Percentiles rank a stretch among this genome's conserved stretches.
These are phyloP conservation scores for Ganoderma sinense DNA, from an alignment of 1,284 basidiomycete genomes.

Conservation along the genomic window DNA sequence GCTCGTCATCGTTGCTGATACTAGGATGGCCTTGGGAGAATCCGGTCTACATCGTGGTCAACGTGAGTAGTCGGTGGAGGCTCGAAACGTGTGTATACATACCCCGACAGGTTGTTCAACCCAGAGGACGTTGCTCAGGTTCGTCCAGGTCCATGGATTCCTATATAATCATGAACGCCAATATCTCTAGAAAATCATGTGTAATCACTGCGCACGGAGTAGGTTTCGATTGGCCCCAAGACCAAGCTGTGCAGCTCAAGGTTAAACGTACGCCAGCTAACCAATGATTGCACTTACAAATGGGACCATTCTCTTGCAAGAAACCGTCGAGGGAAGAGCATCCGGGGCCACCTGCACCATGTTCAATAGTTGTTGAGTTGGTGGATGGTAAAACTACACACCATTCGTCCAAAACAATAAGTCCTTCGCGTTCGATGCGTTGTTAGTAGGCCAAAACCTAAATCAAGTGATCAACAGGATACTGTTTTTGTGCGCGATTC, in stretches of 20 bases:
- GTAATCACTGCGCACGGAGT: slow-evolving; percentile 43
- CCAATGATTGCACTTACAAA: slow-evolving; percentile 34
- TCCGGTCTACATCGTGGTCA: slow-evolving; percentile 36
- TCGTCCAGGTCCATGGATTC: slow-evolving; percentile 50
- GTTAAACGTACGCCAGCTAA: background rate
- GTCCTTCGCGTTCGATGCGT: slow-evolving; percentile 52
- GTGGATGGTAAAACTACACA: slow-evolving; percentile 11
- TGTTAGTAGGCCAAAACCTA: slow-evolving; percentile 57
- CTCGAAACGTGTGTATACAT: slow-evolving; percentile 31
- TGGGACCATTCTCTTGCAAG: slow-evolving; percentile 57
- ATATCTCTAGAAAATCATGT: background rate
- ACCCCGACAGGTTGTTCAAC: slow-evolving; percentile 60
- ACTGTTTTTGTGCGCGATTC: slow-evolving; percentile 18
- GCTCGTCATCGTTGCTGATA: slow-evolving; percentile 47
- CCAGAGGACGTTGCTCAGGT: slow-evolving; percentile 53
- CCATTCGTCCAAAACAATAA: slow-evolving; percentile 56
- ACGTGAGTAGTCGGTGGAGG: background rate
- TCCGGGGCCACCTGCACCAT: background rate
- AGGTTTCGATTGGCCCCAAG: slow-evolving; percentile 61
- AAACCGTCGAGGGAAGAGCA: slow-evolving; percentile 54
- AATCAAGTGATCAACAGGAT: background rate
- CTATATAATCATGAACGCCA: slow-evolving; percentile 19
- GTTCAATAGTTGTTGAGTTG: background rate
- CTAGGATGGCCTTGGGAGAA: slow-evolving; percentile 45
- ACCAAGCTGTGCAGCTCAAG: slow-evolving; percentile 49